These are phyloP conservation scores for Cicer bijugum DNA, from an alignment of 306 rosid species.

Conservation along the genomic window DNA sequence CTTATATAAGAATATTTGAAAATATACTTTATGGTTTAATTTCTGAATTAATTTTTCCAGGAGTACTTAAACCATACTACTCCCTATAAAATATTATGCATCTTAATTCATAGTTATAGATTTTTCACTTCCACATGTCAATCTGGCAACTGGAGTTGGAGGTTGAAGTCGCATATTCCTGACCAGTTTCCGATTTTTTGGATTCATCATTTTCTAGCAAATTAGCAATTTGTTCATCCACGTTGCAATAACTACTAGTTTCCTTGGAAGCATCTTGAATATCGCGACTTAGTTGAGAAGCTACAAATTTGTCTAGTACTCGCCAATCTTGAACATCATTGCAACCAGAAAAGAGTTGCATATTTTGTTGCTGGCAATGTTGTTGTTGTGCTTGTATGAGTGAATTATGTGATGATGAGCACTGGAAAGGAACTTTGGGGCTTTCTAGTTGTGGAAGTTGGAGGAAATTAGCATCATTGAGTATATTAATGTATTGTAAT, in stretches of 20 bases:
- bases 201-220: constrained; percentile 50
- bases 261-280: constrained; percentile 56
- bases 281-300: constrained; percentile 69
- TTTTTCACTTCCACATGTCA: constrained; percentile 77
- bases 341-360: constrained; percentile 44
- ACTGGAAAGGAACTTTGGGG: constrained; percentile 61
- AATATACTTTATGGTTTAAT: constrained; percentile 21
- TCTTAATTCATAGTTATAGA: constrained; percentile 40
- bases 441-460: constrained; percentile 87
- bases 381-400: constrained; percentile 45
- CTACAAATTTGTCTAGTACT: constrained; percentile 79
- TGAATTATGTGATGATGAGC: constrained; percentile 50
- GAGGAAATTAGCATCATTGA: constrained; percentile 62
- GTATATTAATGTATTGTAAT: constrained; percentile 54
- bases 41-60: neutral
- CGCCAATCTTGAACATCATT: constrained; percentile 69
- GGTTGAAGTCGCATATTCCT: constrained; percentile 57
- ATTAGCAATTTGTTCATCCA: constrained; percentile 48
- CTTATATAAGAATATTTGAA: constrained; percentile 33
- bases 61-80: constrained; percentile 43
- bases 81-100: constrained; percentile 53
- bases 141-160: constrained; percentile 70
- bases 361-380: constrained; percentile 42
- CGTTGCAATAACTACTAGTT: constrained; percentile 51
- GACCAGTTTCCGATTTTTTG: constrained; percentile 47